Evolutionary conservation across 2,329 filamentous ascomycete genomes (phyloP).

Genomic region (Penicillium capsulatum): DNA sequence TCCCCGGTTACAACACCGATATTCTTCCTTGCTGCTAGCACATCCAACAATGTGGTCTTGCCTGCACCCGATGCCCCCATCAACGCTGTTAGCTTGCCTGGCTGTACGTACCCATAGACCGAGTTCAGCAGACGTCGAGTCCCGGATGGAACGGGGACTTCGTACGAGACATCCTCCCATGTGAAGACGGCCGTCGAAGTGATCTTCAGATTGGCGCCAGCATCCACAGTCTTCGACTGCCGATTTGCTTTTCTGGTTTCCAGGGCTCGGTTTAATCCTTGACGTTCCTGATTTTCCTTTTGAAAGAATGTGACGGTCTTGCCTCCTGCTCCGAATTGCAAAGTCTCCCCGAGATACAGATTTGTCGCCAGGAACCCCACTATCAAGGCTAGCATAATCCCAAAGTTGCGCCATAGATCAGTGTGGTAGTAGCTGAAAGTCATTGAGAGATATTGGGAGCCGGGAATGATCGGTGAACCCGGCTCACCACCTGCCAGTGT

Average conservation of each 20-base stretch:
- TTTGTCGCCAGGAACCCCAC: slow-evolving; percentile 36
- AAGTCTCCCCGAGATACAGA: slow-evolving; percentile 37
- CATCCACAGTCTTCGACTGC: slow-evolving; percentile 31
- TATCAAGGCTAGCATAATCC: slow-evolving; percentile 38
- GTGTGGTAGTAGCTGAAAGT: slow-evolving; percentile 46
- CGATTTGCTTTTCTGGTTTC: slow-evolving; percentile 40
- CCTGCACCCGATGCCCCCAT: slow-evolving; percentile 64
- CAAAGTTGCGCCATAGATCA: slow-evolving; percentile 65
- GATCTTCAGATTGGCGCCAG: slow-evolving; percentile 48
- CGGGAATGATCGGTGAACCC: slow-evolving; percentile 38
- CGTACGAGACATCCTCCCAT: slow-evolving; percentile 50
- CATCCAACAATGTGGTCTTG: slow-evolving; percentile 80
- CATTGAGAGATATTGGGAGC: background rate
- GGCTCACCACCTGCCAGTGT: slow-evolving; percentile 55
- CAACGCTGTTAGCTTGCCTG: slow-evolving; percentile 48
- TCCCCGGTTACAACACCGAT: slow-evolving; percentile 62
- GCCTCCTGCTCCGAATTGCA: slow-evolving; percentile 40
- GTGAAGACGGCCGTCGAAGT: slow-evolving; percentile 51
- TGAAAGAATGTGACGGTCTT: slow-evolving; percentile 42
- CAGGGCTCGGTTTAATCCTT: slow-evolving; percentile 35
- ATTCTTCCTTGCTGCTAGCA: slow-evolving; percentile 63
- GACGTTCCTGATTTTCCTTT: slow-evolving; percentile 39
- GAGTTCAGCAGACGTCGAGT: slow-evolving; percentile 45
- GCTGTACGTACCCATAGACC: slow-evolving; percentile 48
- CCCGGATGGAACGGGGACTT: slow-evolving; percentile 47